These are phyloP conservation scores for Silene coronaria DNA, from an alignment of 179 eudicot genomes.

Conservation along the genomic window DNA sequence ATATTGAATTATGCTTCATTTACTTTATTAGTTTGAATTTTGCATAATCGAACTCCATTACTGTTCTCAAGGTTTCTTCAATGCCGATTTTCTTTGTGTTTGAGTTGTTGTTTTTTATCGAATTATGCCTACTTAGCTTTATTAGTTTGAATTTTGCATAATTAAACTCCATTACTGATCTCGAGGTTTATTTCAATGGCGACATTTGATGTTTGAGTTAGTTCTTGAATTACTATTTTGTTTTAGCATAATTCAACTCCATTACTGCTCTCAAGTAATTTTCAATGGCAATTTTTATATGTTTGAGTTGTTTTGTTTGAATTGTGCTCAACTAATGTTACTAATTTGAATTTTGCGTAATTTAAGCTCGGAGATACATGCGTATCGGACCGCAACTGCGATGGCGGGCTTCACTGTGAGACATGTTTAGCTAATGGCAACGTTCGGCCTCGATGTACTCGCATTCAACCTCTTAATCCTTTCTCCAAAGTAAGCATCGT, in stretches of 20 bases:
- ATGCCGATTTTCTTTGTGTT: not conserved
- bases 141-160: not conserved
- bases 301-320: not conserved
- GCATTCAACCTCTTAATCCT: conserved; percentile 62
- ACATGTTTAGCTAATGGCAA: conserved; percentile 57
- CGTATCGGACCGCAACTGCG: conserved; percentile 41
- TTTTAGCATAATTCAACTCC: conserved; percentile 15
- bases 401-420: conserved; percentile 69
- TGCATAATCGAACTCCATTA: conserved; percentile 15
- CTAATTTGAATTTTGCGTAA: not conserved
- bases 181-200: not conserved
- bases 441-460: conserved; percentile 68
- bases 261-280: conserved; percentile 52
- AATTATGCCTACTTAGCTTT: too few relatives aligned
- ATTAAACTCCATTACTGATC: not conserved
- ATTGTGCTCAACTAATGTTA: not conserved
- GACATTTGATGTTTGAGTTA: not conserved
- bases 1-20: not conserved
- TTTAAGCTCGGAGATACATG: conserved; percentile 57
- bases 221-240: not conserved
- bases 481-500: conserved; percentile 40
- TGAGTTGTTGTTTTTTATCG: too few relatives aligned
- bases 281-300: not conserved
- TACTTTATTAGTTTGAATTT: not conserved
- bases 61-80: conserved; percentile 50